Base-by-base conservation (phyloP, 2,329 filamentous ascomycete genomes). In the Penicillium glabrum region DNA sequence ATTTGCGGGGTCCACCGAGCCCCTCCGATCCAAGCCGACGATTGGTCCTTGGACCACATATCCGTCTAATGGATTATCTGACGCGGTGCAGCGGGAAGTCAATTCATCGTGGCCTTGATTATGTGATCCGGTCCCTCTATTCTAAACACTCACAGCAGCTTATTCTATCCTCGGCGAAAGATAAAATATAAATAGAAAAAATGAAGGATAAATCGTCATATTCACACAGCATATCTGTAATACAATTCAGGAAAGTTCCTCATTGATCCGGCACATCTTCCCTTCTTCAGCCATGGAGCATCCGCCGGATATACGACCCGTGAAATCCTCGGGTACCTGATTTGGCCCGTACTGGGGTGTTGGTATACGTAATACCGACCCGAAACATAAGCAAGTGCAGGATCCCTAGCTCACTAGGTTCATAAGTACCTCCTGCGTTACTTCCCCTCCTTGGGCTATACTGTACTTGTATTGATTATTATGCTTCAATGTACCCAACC, bases 1-100 rank as follows among this genome's bases (percentile, higher is more conserved):
- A 24, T 26, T 63, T 56, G 61, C 58, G 58, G 64, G 62, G 61
- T 61, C 64, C 64, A 65, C 64, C 56, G 55, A 60, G 49, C 52
- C 56, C 52, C 54, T 61, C 53, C 56, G 39, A 54, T 45, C 41
- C 43, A 57, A 46, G 26, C 16, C 45, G 39, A 41, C 53, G 44
- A 63, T 63, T 64, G 54, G 54, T 48, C 37, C 27, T 41, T 26
- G 41, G 31, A 21, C 33, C 51, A 51, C 53, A 51, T 41, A 54
- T 49, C 48, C 47, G 52, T 52, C 45, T 19, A 46, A 43, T 53
- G 33, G 19, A 35, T 33, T 43, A 44, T 24, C 19, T 55, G 46
- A 31, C 39, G 53, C 46, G 16, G 48, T 54, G 54, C 52, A 53
- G 56, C 58, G 48, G 49, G 44, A 50, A 57, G 46, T 51, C 53